A percentile compares a stretch with the other conserved stretches of the same genome.
Evolutionary conservation across 768 basidiomycete species (phyloP).

Genomic region (Macrolepiota fuliginosa): DNA sequence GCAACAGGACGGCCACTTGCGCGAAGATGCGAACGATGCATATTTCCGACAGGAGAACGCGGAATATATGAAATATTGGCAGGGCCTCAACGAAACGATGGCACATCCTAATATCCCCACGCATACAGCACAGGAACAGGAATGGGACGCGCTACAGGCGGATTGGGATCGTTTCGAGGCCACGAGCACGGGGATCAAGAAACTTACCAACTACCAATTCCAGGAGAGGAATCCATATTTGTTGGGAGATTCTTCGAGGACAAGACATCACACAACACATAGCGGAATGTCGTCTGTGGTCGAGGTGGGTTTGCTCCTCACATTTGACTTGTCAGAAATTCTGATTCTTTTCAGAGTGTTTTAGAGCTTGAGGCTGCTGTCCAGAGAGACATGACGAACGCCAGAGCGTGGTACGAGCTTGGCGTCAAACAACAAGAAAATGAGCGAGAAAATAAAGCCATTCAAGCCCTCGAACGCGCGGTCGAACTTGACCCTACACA

Average conservation of each 20-base stretch:
- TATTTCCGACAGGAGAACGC: slow-evolving; percentile 71
- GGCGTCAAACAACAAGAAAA: slow-evolving; percentile 98
- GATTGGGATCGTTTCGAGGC: slow-evolving; percentile 87
- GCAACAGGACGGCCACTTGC: slow-evolving; percentile 8
- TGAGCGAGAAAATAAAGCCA: slow-evolving; percentile 89
- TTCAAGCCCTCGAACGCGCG: slow-evolving; percentile 79
- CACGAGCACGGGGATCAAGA: slow-evolving; percentile 59
- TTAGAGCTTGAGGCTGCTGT: slow-evolving; percentile 89
- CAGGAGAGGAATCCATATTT: slow-evolving; percentile 79
- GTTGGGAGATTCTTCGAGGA: slow-evolving; percentile 53
- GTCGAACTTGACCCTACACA: slow-evolving; percentile 77
- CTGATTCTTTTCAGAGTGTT: slow-evolving; percentile 55
- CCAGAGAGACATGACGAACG: slow-evolving; percentile 69
- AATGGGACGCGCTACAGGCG: slow-evolving; percentile 68
- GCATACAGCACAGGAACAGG: slow-evolving; percentile 25
- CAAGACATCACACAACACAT: slow-evolving; percentile 46
- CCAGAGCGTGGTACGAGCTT: slow-evolving; percentile 83
- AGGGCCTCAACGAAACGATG: slow-evolving; percentile 30
- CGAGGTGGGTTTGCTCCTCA: slow-evolving; percentile 33
- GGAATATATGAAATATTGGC: slow-evolving; percentile 65
- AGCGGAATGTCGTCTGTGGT: slow-evolving; percentile 31
- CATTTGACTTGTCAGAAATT: slow-evolving; percentile 14
- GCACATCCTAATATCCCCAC: slow-evolving; percentile 13
- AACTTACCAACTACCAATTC: slow-evolving; percentile 63
- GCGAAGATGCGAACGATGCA: slow-evolving; percentile 55